Percentiles rank a stretch among this genome's conserved stretches.
These are phyloP conservation scores for Metschnikowia shivogae DNA, from an alignment of 805 yeast genomes.

Conservation along the genomic window DNA sequence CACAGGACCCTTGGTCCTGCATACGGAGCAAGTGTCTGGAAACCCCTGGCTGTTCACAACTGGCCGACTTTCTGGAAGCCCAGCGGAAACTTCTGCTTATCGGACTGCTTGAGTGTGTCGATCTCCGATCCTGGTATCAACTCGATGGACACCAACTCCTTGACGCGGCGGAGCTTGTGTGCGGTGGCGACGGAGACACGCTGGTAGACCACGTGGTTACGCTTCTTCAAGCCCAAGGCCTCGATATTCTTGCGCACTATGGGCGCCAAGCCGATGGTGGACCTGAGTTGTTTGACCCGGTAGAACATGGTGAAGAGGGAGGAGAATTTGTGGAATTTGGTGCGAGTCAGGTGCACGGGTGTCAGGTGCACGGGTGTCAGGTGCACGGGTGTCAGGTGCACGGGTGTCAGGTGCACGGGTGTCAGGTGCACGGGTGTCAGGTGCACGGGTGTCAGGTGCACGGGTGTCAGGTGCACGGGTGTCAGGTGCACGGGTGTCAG, in stretches of 20 bases:
- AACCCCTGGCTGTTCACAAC: conserved; percentile 4
- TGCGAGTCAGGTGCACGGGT: not conserved
- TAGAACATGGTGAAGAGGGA: conserved; percentile 21
- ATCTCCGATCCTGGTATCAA: conserved; percentile 43
- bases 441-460: too few species aligned
- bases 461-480: not conserved
- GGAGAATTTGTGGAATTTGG: not conserved
- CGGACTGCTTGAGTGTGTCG: conserved; percentile 6
- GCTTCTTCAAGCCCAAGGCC: conserved; percentile 68
- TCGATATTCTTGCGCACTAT: conserved; percentile 58
- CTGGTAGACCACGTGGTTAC: conserved; percentile 73
- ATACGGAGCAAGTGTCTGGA: not conserved
- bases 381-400: too few species aligned
- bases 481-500: not conserved
- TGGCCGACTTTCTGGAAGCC: conserved; percentile 17
- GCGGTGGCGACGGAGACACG: conserved; percentile 74
- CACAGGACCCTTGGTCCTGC: too few species aligned
- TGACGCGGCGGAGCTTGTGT: conserved; percentile 76
- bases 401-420: not conserved
- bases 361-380: not conserved
- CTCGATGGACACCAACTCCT: conserved; percentile 83
- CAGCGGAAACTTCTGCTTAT: conserved; percentile 12
- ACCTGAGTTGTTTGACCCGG: conserved; percentile 72
- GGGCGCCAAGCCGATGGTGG: conserved; percentile 82
- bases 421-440: too few species aligned